These are phyloP conservation scores for Diplotaxis tenuifolia DNA, from an alignment of 345 rosid species.

Conservation along the genomic window DNA sequence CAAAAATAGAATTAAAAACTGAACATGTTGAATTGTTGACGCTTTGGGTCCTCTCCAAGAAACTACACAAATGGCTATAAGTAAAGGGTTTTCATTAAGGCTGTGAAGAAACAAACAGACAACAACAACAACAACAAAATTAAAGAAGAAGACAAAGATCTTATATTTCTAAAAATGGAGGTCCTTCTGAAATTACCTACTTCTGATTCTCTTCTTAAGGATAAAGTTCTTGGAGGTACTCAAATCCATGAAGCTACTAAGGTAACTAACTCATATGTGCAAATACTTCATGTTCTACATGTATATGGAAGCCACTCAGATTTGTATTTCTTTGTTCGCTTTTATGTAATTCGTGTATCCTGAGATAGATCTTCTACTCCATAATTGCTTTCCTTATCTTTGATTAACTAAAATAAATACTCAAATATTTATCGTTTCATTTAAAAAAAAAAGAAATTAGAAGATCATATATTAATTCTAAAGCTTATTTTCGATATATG, in stretches of 20 bases:
- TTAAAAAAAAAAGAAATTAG: neutral
- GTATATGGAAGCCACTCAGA: neutral
- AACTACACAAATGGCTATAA: conserved; percentile 36
- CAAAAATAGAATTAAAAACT: conserved; percentile 14
- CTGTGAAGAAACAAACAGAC: conserved; percentile 10
- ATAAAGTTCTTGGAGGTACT: conserved; percentile 33
- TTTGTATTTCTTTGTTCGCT: neutral
- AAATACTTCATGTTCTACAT: neutral
- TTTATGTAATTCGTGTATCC: conserved; percentile 1
- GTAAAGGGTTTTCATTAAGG: conserved; percentile 29
- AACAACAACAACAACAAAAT: neutral
- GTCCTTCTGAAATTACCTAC: conserved; percentile 37
- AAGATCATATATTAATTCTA: neutral
- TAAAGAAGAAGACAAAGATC: conserved; percentile 24
- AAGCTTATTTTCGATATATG: neutral
- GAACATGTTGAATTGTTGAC: conserved; percentile 58
- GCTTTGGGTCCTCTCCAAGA: conserved; percentile 48
- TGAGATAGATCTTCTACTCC: neutral
- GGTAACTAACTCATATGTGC: conserved; percentile 17
- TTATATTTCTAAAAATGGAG: conserved; percentile 36
- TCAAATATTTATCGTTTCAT: neutral
- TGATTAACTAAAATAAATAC: neutral
- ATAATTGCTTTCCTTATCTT: neutral
- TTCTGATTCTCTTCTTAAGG: conserved; percentile 35
- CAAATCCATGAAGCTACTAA: conserved; percentile 34